Evolutionary conservation across 257 asterid genomes (phyloP).

Genomic region (Solanum pimpinellifolium): DNA sequence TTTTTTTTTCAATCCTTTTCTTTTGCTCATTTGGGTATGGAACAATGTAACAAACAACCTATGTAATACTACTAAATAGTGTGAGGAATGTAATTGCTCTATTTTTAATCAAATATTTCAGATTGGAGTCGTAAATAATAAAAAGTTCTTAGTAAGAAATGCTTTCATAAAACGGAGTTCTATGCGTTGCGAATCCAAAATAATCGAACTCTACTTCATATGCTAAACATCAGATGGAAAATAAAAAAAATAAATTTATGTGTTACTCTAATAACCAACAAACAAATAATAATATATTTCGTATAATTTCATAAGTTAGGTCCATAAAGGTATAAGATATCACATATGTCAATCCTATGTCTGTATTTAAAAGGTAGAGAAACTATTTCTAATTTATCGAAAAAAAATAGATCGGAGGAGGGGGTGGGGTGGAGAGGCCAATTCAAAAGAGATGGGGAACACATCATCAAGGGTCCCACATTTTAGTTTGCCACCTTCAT

Average conservation of each 20-base stretch:
- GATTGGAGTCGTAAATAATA: accelerated
- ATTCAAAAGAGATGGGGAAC: constrained; percentile 4
- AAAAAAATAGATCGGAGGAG: not conserved
- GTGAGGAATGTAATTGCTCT: no score
- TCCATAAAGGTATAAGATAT: no score
- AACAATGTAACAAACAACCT: no score
- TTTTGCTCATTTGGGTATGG: no score
- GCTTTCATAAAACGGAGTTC: no score
- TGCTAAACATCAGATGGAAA: no score
- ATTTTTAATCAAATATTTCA: accelerated
- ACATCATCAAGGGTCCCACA: constrained; percentile 13
- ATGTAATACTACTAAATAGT: not conserved
- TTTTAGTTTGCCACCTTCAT: constrained; percentile 7
- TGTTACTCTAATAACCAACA: not conserved
- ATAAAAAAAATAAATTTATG: no score
- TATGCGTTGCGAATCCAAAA: accelerated
- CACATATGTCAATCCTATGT: not conserved
- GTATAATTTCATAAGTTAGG: not conserved
- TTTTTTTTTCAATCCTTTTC: no score
- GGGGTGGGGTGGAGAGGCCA: not conserved
- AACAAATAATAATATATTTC: not conserved
- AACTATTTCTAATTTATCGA: no score
- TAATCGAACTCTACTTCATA: no score
- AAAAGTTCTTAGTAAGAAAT: no score
- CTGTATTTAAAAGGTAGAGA: not conserved